Evolutionary conservation across 345 rosid genomes (phyloP).

Genomic region (Pugionium cornutum): DNA sequence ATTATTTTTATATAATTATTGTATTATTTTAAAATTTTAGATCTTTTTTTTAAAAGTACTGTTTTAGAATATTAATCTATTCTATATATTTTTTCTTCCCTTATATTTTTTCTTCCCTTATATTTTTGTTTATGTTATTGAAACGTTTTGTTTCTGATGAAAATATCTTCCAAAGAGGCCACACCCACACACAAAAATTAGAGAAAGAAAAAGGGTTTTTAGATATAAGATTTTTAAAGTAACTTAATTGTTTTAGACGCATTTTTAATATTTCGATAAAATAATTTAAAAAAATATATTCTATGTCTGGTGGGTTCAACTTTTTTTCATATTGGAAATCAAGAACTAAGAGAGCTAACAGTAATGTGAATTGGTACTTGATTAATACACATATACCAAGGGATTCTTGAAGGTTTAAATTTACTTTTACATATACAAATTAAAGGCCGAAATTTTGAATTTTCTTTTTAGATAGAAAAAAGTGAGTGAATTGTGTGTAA

Average conservation of each 20-base stretch:
- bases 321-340: slow-evolving; percentile 6
- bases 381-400: slow-evolving; percentile 29
- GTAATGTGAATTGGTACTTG: slow-evolving; percentile 30
- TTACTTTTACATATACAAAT: neutral
- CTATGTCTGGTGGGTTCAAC: slow-evolving; percentile 20
- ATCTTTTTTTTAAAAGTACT: no score
- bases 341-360: slow-evolving; percentile 18
- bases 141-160: neutral
- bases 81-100: neutral
- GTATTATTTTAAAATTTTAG: no score
- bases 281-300: slow-evolving; percentile 15
- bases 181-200: slow-evolving; percentile 1
- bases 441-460: neutral
- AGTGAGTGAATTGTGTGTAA: slow-evolving; percentile 38
- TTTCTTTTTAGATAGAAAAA: slow-evolving; percentile 18
- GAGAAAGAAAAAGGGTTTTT: neutral
- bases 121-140: neutral
- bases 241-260: neutral
- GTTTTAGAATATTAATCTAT: neutral
- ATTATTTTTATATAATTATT: no score
- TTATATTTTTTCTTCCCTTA: neutral
- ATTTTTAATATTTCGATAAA: neutral
- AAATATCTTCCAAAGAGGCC: slow-evolving; percentile 6
- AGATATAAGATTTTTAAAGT: neutral
- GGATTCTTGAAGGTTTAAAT: slow-evolving; percentile 29